These are phyloP conservation scores for Neoboletus brunneissimus DNA, from an alignment of 768 basidiomycete genomes.

Conservation along the genomic window DNA sequence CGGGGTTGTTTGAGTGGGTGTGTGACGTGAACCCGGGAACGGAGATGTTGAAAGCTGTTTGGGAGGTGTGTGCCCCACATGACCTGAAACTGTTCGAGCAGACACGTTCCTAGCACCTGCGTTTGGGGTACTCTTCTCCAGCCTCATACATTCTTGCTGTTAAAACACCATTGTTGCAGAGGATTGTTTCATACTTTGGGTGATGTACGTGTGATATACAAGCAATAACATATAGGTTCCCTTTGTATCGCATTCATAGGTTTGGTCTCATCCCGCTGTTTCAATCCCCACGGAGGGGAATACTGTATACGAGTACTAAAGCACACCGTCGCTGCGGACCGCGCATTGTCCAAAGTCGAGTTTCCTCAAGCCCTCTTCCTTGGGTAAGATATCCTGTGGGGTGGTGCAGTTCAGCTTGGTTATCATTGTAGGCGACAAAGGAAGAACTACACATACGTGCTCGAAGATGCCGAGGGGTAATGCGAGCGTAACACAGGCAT, in stretches of 20 bases:
- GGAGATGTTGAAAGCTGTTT: constrained; percentile 27
- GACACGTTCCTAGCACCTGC: background rate
- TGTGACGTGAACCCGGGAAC: constrained; percentile 23
- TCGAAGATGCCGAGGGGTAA: constrained; percentile 80
- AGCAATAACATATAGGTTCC: background rate
- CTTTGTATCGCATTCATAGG: background rate
- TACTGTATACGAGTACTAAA: constrained; percentile 24
- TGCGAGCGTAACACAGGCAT: constrained; percentile 72
- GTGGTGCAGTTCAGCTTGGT: background rate
- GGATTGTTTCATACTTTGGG: background rate
- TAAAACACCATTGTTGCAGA: background rate
- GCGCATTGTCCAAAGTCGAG: constrained; percentile 63
- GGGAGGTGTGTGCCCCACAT: constrained; percentile 28
- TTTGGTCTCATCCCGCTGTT: background rate
- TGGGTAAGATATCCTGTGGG: constrained; percentile 63
- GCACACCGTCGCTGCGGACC: constrained; percentile 58
- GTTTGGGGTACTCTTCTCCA: no score
- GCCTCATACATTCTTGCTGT: background rate
- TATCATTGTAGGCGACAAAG: background rate
- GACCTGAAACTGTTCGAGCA: constrained; percentile 17
- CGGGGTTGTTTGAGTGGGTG: constrained; percentile 32
- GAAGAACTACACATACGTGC: constrained; percentile 40
- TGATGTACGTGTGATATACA: background rate
- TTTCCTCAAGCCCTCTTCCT: constrained; percentile 58
- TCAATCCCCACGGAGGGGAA: background rate